phyloP scores from a whole-genome alignment of 768 basidiomycete species.

The Amanita muscaria region DNA sequence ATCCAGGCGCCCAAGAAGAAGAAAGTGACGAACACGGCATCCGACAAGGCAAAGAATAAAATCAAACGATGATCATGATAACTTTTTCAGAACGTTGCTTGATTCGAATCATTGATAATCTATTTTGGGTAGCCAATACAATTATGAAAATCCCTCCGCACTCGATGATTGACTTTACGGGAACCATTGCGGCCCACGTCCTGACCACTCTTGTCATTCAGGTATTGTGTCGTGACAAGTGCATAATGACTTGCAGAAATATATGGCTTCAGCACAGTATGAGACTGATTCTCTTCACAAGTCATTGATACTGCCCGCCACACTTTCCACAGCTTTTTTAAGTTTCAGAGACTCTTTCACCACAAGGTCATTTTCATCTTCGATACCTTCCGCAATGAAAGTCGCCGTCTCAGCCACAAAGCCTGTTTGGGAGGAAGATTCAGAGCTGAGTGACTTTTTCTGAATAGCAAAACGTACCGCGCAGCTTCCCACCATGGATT shows the following conservation, averaged over 20 bases:
- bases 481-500: conserved; percentile 61
- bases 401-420: conserved; percentile 76
- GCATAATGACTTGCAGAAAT: too few species aligned
- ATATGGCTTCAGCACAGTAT: too few species aligned
- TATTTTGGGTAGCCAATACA: too few species aligned
- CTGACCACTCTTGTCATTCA: too few species aligned
- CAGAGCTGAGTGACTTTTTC: not conserved
- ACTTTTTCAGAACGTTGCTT: too few species aligned
- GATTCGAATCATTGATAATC: too few species aligned
- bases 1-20: conserved; percentile 34
- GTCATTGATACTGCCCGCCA: conserved; percentile 56
- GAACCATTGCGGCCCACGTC: too few species aligned
- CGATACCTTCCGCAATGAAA: conserved; percentile 80
- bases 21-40: conserved; percentile 21
- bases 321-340: conserved; percentile 62
- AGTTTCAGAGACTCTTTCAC: conserved; percentile 59
- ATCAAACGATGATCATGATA: conserved; percentile 3
- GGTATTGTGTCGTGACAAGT: too few species aligned
- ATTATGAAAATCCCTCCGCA: too few species aligned
- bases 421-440: conserved; percentile 29
- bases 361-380: conserved; percentile 83
- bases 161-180: too few species aligned
- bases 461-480: conserved; percentile 43
- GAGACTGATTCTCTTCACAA: too few species aligned
- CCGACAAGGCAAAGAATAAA: conserved; percentile 2